A percentile compares a stretch with the other conserved stretches of the same genome.
Conservation (phyloP, 225 moss, liverwort and hornwort genomes). For the Takakia lepidozioides region DNA sequence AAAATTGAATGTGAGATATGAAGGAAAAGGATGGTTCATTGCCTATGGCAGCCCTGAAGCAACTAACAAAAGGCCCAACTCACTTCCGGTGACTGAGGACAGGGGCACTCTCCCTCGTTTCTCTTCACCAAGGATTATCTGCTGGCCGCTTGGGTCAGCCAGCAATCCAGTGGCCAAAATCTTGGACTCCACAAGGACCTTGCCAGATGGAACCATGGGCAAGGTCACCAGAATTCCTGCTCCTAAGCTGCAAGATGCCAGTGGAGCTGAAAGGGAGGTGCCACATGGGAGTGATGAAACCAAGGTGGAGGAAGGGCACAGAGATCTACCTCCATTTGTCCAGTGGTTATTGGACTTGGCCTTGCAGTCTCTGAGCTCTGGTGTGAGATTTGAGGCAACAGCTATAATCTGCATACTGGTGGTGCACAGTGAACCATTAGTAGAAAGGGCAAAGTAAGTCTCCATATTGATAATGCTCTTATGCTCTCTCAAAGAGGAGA, state of each 20-base stretch:
- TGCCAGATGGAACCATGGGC: background rate
- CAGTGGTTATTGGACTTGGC: slow-evolving; percentile 65
- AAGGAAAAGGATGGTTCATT: slow-evolving; percentile 42
- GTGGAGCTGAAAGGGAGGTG: slow-evolving; percentile 13
- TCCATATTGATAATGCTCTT: too few species aligned
- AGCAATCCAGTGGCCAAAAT: too few species aligned
- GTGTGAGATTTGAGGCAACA: slow-evolving; percentile 64
- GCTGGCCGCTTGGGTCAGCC: too few species aligned
- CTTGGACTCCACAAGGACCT: too few species aligned
- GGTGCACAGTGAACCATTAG: slow-evolving; percentile 66
- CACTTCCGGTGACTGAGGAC: slow-evolving; percentile 10
- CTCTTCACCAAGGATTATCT: slow-evolving; percentile 61
- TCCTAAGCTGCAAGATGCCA: too few species aligned
- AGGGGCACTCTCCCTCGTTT: slow-evolving; percentile 35
- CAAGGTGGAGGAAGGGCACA: slow-evolving; percentile 2
- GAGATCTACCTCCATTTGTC: slow-evolving; percentile 29
- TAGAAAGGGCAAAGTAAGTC: slow-evolving; percentile 67
- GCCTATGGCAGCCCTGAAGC: slow-evolving; percentile 12
- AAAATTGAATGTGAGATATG: slow-evolving; percentile 16
- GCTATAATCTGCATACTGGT: slow-evolving; percentile 64
- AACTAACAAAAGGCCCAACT: too few species aligned
- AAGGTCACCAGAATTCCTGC: too few species aligned
- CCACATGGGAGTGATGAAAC: slow-evolving; percentile 6
- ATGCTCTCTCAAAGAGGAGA: too few species aligned
- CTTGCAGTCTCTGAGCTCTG: slow-evolving; percentile 35